Evolutionary conservation across 2,329 filamentous ascomycete species (phyloP), one percentile per base, ranked within the genome.

Genomic region (Ustilaginoidea virens): DNA sequence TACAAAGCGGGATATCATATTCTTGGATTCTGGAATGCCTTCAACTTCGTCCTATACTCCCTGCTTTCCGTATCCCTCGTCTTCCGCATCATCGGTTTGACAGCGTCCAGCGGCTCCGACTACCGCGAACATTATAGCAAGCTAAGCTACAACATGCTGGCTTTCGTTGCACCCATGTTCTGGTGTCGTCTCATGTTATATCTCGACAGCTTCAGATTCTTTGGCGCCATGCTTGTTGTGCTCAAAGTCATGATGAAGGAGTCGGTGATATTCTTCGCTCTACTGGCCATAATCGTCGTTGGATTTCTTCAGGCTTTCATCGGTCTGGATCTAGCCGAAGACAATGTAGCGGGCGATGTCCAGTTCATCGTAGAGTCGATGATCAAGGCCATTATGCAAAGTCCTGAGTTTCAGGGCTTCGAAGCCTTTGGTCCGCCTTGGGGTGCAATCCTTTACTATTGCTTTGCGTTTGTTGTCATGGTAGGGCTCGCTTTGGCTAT

Each of bases 381-480:
- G 82, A 64, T 80, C 14, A 94, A 93, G 42, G 82, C 80, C 5
- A 68, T 98, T 30, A 83, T 98, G 74, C 80, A 86, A 49, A 81
- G 74, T 28, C 90, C 90, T 0, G 86, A 96, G 39, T 96, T 98
- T 43, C 63, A 55, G 5, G 80, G 78, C 1, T 96, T 96, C 45
- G 85, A 94, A 39, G 68, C 76, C 15, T 98, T 96, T 48, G 81
- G 80, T 14, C 85, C 80, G 9, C 90, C 90, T 0, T 98, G 94
- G 50, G 90, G 90, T 7, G 69, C 93, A 28, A 80, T 94, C 18
- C 74, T 98, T 7, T 98, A 98, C 60, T 98, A 98, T 59, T 71
- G 92, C 48, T 98, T 94, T 53, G 92, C 87, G 12, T 98, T 98
- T 46, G 76, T 96, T 22, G 80, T 98, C 45, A 94, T 93, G 79